Conservation (phyloP, 2,329 filamentous ascomycete genomes). For the Aspergillus hiratsukae region DNA sequence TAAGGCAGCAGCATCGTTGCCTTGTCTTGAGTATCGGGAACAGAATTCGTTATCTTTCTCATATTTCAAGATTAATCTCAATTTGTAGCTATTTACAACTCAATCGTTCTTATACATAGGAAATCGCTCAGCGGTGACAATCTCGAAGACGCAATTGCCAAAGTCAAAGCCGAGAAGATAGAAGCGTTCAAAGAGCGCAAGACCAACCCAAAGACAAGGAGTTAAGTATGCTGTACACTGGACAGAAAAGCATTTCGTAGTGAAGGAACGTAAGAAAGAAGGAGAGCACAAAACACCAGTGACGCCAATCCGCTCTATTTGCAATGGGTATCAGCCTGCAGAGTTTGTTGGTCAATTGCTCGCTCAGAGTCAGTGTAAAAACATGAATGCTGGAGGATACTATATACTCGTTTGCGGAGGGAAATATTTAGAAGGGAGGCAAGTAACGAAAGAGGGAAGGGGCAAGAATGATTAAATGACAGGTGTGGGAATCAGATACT, state of each 20-base stretch:
- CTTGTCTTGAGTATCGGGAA: background rate
- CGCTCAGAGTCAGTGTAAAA: conserved; percentile 10
- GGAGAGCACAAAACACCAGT: conserved; percentile 22
- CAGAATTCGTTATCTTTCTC: no score
- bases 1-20: conserved; percentile 14
- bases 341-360: conserved; percentile 13
- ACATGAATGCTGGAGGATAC: conserved; percentile 2
- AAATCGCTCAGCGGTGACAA: conserved; percentile 2
- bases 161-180: background rate
- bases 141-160: background rate
- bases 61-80: background rate
- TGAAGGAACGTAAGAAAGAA: conserved; percentile 5
- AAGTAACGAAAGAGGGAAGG: background rate
- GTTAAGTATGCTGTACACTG: conserved; percentile 1
- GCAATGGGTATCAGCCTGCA: conserved; percentile 31
- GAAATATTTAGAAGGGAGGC: background rate
- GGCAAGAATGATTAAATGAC: background rate
- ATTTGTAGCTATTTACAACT: conserved; percentile 22
- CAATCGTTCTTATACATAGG: conserved; percentile 3
- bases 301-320: conserved; percentile 32
- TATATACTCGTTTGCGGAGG: background rate
- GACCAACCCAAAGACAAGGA: conserved; percentile 1
- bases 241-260: conserved; percentile 2
- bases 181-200: conserved; percentile 1
- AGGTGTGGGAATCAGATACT: conserved; percentile 33